Conservation (phyloP, 768 basidiomycete species). For the Mycena polygramma region DNA sequence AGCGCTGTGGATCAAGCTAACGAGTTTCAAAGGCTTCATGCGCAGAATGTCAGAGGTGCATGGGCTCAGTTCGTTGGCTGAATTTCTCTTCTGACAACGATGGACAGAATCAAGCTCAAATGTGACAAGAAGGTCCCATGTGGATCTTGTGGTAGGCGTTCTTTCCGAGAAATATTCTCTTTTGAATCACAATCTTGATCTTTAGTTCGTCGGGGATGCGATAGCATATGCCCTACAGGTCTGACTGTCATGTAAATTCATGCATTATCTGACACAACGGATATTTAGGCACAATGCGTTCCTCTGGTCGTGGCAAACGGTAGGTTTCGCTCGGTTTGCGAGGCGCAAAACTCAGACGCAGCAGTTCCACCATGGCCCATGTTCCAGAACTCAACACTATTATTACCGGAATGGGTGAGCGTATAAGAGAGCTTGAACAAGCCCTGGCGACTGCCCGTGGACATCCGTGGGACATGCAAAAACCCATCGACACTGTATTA, state of each 20-base stretch:
- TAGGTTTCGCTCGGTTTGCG: neutral
- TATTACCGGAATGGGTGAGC: slow-evolving; percentile 55
- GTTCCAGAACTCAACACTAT: slow-evolving; percentile 53
- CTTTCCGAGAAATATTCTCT: neutral
- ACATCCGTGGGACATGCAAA: slow-evolving; percentile 7
- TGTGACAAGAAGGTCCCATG: slow-evolving; percentile 52
- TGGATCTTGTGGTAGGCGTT: slow-evolving; percentile 22
- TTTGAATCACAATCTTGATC: neutral
- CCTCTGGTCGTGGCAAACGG: slow-evolving; percentile 48
- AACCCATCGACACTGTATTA: neutral
- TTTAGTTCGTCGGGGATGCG: slow-evolving; percentile 47
- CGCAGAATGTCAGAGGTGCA: slow-evolving; percentile 32
- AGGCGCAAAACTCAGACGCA: slow-evolving; percentile 22
- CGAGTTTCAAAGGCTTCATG: slow-evolving; percentile 20
- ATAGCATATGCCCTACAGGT: slow-evolving; percentile 47
- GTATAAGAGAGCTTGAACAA: slow-evolving; percentile 56
- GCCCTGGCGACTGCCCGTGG: slow-evolving; percentile 49
- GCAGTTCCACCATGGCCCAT: slow-evolving; percentile 53
- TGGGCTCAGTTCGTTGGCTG: neutral
- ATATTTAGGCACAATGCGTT: slow-evolving; percentile 49
- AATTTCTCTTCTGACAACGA: neutral
- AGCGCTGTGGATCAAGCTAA: neutral
- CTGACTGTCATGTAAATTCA: slow-evolving; percentile 20
- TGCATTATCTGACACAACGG: slow-evolving; percentile 10
- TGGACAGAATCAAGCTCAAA: slow-evolving; percentile 51